These are phyloP conservation scores for Mangifera indica DNA, from an alignment of 345 rosid genomes.

Conservation along the genomic window DNA sequence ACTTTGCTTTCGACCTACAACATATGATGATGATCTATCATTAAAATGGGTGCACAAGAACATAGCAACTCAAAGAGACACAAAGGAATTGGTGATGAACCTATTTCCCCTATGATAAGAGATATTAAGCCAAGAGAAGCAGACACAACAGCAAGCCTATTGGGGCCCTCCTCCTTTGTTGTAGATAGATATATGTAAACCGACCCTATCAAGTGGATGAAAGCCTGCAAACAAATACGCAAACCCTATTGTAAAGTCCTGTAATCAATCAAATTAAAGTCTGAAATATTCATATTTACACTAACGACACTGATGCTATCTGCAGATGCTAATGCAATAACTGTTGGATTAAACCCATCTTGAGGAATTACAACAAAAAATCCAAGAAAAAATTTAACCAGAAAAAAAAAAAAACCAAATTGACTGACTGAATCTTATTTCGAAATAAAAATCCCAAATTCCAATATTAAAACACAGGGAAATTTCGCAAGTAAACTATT, in stretches of 20 bases:
- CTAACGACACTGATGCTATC: background rate
- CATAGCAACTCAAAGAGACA: background rate
- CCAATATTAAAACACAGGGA: background rate
- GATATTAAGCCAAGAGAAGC: too few species aligned
- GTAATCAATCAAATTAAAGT: background rate
- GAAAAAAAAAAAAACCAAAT: background rate
- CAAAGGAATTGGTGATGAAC: constrained; percentile 11
- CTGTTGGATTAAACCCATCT: background rate
- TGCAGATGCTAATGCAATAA: background rate
- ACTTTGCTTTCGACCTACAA: constrained; percentile 29
- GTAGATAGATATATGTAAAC: constrained; percentile 2
- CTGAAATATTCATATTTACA: too few species aligned
- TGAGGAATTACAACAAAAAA: background rate
- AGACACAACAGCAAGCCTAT: constrained; percentile 24
- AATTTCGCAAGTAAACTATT: background rate
- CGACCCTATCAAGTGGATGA: constrained; percentile 28
- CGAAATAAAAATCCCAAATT: background rate
- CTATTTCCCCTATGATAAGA: constrained; percentile 35
- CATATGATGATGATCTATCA: background rate
- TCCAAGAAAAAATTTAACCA: background rate
- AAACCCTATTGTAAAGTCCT: background rate
- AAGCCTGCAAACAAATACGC: constrained; percentile 31
- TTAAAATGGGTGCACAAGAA: background rate
- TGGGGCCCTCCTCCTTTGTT: constrained; percentile 14
- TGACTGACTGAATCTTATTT: background rate